These are phyloP conservation scores for Saturnispora saitoi DNA, from an alignment of 805 yeast species.

Conservation along the genomic window DNA sequence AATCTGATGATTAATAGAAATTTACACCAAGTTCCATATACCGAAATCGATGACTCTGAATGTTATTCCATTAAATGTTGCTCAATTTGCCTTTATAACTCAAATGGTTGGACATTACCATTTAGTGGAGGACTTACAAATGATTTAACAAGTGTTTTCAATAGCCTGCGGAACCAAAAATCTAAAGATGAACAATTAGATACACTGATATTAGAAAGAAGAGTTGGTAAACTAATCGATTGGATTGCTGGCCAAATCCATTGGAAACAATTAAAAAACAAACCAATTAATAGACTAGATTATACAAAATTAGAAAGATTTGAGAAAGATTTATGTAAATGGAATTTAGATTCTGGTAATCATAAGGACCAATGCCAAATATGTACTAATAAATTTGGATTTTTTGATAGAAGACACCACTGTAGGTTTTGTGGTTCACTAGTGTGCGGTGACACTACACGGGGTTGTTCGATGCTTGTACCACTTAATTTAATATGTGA, in stretches of 20 bases:
- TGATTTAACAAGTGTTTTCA: constrained; percentile 12
- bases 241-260: constrained; percentile 42
- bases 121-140: constrained; percentile 28
- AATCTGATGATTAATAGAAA: constrained; percentile 43
- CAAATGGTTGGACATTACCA: constrained; percentile 39
- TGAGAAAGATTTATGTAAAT: constrained; percentile 45
- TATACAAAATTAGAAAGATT: constrained; percentile 21
- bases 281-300: constrained; percentile 6
- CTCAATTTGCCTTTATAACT: constrained; percentile 43
- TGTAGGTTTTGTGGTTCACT: constrained; percentile 82
- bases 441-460: constrained; percentile 60
- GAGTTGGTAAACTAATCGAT: constrained; percentile 40
- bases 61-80: constrained; percentile 76
- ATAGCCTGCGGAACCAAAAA: constrained; percentile 36
- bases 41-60: constrained; percentile 42
- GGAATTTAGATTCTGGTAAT: constrained; percentile 42
- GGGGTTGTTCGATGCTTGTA: constrained; percentile 67
- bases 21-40: constrained; percentile 67
- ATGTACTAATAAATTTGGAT: constrained; percentile 51
- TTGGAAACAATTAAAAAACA: background rate
- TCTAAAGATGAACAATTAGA: constrained; percentile 27
- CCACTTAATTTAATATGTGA: constrained; percentile 38
- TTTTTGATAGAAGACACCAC: constrained; percentile 67
- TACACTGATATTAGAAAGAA: constrained; percentile 36
- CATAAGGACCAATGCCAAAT: constrained; percentile 41